A percentile compares a stretch with the other conserved stretches of the same genome.
Conservation (phyloP, 2,329 filamentous ascomycete genomes). For the Cordyceps farinosa region DNA sequence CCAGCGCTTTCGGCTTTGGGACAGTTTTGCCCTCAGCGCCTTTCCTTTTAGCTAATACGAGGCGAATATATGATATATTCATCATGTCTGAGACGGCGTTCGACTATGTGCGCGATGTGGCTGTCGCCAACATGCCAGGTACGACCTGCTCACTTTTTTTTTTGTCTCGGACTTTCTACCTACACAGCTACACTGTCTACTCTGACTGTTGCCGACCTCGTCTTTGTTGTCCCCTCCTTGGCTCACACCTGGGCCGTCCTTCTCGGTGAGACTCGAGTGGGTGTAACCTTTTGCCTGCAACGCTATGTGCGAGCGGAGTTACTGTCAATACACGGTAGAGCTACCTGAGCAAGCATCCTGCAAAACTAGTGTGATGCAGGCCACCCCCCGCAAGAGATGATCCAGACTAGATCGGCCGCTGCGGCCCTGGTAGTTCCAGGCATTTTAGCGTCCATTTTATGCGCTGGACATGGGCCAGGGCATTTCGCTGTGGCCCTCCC, state of each 20-base stretch:
- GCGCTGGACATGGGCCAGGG: background rate
- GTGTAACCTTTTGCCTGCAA: background rate
- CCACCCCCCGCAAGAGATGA: conserved; percentile 6
- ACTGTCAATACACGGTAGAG: background rate
- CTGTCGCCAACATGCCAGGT: conserved; percentile 3
- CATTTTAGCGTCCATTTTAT: background rate
- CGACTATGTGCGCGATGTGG: background rate
- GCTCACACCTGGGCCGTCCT: background rate
- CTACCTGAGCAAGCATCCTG: background rate
- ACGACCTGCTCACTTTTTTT: background rate
- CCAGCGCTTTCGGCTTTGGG: background rate
- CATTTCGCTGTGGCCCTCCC: background rate
- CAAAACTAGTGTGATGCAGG: conserved; percentile 9
- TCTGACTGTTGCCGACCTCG: background rate
- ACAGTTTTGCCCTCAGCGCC: background rate
- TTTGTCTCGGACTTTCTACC: background rate
- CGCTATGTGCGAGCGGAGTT: background rate
- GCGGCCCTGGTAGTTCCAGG: conserved; percentile 4
- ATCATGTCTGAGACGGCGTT: conserved; percentile 2
- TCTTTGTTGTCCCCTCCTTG: background rate
- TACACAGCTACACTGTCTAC: no score
- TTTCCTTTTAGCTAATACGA: background rate
- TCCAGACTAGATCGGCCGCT: conserved; percentile 12
- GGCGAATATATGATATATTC: background rate
- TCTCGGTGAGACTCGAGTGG: background rate